Evolutionary conservation across 257 asterid genomes (phyloP), one percentile per base, ranked within the genome.

Genomic region (Nicotiana tomentosiformis): DNA sequence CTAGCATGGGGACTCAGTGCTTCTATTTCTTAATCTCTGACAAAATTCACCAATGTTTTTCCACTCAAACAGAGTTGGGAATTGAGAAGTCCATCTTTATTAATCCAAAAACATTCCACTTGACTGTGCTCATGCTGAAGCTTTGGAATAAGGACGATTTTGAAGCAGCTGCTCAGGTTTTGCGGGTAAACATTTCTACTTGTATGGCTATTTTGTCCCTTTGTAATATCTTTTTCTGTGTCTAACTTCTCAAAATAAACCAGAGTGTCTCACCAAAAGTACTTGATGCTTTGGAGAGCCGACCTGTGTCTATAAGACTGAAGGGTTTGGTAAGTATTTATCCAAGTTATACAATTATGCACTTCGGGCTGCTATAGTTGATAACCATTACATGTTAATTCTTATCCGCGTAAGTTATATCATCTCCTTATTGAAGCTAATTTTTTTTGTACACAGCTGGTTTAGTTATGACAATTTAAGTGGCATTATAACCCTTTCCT

Each of bases 111-210:
- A 92, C 98, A 58, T 93, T 96, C 78, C 99, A 96, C 92, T 82
- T 96, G 85, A 96, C 99, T 82, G 95, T 96, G 77, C 92, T 93
- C 87, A 94, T 96, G 99, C 93, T 96, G 90, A 94, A 94, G 87
- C 87, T 96, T 78, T 93, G 97, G 98, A 93, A 94, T 84, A 88
- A 89, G 89, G 94, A 90, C 58, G 92, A 91, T 83, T 89, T 92
- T 85, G 86, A 89, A 89, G 84, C 91, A 86, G 98, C 99, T 81
- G 82, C 89, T 16, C 88, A 92, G 85, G 95, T 94, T 88, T 86
- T 96, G 94, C 92, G 81, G 99, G 99, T 92, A 86, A 82, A 64
- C 35, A 57, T 83, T 56, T 84, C 33, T 23, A 37, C 56, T 43
- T 46, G 67, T 37, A 64, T 67, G 66, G 37, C 78, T 29, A 49